phyloP scores from a whole-genome alignment of 2,329 filamentous ascomycete genomes.

The Apiospora saccharicola region DNA sequence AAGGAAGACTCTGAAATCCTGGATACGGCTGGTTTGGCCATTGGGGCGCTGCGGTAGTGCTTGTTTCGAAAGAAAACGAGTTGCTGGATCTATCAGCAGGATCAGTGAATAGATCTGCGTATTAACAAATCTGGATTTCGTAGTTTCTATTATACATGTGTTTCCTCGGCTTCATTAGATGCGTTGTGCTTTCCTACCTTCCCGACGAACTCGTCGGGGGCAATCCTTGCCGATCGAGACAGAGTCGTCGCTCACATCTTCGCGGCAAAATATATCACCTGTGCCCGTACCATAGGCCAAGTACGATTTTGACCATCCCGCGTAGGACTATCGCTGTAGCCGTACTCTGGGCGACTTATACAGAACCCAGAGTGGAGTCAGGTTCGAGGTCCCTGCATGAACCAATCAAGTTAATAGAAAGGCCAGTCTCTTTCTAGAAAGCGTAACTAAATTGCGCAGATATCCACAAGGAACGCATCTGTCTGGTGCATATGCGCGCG shows the following conservation, averaged over 20 bases:
- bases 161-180: background rate
- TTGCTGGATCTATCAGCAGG: background rate
- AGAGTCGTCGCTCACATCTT: background rate
- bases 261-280: background rate
- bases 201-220: background rate
- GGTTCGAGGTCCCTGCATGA: background rate
- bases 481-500: background rate
- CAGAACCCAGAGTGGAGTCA: background rate
- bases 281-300: too few species aligned
- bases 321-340: background rate
- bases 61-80: background rate
- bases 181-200: background rate
- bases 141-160: background rate
- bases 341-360: background rate
- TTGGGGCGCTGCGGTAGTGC: background rate
- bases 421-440: background rate
- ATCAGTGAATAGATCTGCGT: background rate
- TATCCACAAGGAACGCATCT: background rate
- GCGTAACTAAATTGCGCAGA: background rate
- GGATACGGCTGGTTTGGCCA: background rate
- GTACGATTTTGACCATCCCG: background rate
- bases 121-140: background rate
- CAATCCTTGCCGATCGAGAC: background rate
- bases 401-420: background rate
- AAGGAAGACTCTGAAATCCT: slow-evolving; percentile 20